Conservation (phyloP, 345 rosid genomes). For the Schrenkiella parvula region DNA sequence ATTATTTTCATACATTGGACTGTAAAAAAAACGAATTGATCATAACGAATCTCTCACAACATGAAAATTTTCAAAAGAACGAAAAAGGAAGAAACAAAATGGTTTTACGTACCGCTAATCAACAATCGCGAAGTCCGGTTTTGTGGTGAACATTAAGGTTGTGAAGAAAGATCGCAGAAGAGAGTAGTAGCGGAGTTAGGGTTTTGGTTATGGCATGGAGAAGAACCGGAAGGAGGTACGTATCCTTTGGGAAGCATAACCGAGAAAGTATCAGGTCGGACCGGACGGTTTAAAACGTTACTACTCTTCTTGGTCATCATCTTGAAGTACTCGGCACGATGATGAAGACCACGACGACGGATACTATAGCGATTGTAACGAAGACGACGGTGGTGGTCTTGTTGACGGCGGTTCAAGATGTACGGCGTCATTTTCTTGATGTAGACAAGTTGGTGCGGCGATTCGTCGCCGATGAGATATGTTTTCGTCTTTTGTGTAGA, state of each 20-base stretch:
- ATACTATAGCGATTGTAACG: constrained; percentile 6
- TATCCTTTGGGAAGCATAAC: constrained; percentile 33
- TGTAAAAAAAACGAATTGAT: background rate
- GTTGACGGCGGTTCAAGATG: constrained; percentile 12
- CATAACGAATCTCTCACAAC: background rate
- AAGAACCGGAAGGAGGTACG: constrained; percentile 32
- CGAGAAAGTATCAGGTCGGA: constrained; percentile 19
- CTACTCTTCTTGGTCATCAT: constrained; percentile 20
- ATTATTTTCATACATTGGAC: constrained; percentile 1
- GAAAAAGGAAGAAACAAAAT: constrained; percentile 22
- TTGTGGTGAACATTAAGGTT: constrained; percentile 14
- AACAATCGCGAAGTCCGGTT: background rate
- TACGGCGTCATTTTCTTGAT: constrained; percentile 31
- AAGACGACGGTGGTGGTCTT: constrained; percentile 1
- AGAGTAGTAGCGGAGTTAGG: constrained; percentile 24
- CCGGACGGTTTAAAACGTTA: constrained; percentile 18
- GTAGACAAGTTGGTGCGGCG: constrained; percentile 20
- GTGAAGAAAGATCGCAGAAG: constrained; percentile 18
- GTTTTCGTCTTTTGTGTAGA: constrained; percentile 12
- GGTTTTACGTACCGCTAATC: constrained; percentile 8
- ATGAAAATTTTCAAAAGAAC: background rate
- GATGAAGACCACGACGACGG: constrained; percentile 26
- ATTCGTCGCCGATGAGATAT: background rate
- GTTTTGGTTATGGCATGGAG: constrained; percentile 28
- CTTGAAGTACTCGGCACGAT: constrained; percentile 20